Base-by-base conservation (phyloP, 1,139 yeast species). In the Saccharomyces hybrid region DNA sequence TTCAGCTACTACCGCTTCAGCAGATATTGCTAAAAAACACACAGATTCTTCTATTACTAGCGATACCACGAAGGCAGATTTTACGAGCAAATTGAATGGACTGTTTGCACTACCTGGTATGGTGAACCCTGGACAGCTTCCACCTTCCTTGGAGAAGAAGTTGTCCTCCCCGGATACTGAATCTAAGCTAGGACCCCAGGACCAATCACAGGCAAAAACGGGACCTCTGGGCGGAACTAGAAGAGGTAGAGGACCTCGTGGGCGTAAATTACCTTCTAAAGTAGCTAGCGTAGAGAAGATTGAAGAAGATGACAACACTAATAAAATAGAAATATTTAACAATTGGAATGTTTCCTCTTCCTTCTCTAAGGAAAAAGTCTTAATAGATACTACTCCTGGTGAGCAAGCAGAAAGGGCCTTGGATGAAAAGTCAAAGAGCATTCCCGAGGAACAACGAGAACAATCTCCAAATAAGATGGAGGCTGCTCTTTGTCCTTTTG, bases 171-270 rank as follows among this genome's bases (percentile, higher is more conserved):
- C 54, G 48, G 29, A 47, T 51, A 38, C 41, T 19, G 59, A 54
- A 1, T 54, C 52, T n/a, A 55, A 53, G 1, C 61, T 50, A 2
- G 57, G 1, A 63, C 60, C 13, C 53, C 46, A 29, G 54, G 52
- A 61, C 60, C 46, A 60, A 51, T 7, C 59, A 54, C 6, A 50
- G 46, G 4, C 58, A 49, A 13, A 47, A 47, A 13, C 55, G 51
- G 34, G 23, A 29, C 64, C 48, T 46, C 5, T 14, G 13, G 11
- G 16, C 13, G 31, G 11, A 16, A 38, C 25, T 56, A 71, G 77
- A 29, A 78, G 96, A 60, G 84, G 84, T 0, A 82, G 75, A 60
- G 96, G 96, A 0, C 96, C 96, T 27, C 78, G 79, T 58, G 91
- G 93, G 0, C 81, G 95, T 57, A 81, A 84, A 60, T 74, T 88